A percentile compares a stretch with the other conserved stretches of the same genome.
These are phyloP conservation scores for Penicillium turbatum DNA, from an alignment of 495 filamentous ascomycete genomes.

Conservation along the genomic window DNA sequence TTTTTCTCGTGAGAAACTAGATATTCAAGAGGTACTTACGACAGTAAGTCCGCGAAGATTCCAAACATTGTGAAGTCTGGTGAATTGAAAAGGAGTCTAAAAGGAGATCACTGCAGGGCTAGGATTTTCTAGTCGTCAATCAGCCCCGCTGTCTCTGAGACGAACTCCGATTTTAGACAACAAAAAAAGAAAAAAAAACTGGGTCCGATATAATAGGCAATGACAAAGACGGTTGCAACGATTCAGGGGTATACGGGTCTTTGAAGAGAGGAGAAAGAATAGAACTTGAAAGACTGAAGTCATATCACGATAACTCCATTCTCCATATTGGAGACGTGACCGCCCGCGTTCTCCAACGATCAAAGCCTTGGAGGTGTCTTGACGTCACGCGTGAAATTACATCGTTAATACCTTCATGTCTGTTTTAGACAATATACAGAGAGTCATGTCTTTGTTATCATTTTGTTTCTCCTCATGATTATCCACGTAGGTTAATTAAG, in stretches of 20 bases:
- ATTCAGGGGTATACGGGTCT: not conserved
- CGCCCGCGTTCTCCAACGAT: not conserved
- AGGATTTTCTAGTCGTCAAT: slow-evolving; percentile 3
- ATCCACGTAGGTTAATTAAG: no score
- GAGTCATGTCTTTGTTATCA: no score
- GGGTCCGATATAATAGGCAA: not conserved
- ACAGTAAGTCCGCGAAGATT: slow-evolving; percentile 72
- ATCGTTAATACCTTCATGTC: not conserved
- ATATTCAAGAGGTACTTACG: slow-evolving; percentile 47
- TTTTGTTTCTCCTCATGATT: no score
- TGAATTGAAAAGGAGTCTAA: not conserved
- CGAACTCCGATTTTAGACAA: not conserved
- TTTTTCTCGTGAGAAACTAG: not conserved
- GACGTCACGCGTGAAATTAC: slow-evolving; percentile 22
- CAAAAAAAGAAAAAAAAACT: not conserved
- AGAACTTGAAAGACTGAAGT: not conserved
- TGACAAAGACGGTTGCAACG: slow-evolving; percentile 1
- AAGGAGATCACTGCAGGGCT: not conserved
- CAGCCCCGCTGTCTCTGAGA: slow-evolving; percentile 5
- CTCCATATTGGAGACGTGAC: slow-evolving; percentile 8
- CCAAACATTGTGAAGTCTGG: slow-evolving; percentile 63
- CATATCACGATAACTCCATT: slow-evolving; percentile 1
- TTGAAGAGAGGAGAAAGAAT: not conserved
- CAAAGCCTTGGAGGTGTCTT: slow-evolving; percentile 22
- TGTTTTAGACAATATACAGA: no score